phyloP scores from a whole-genome alignment of 2,329 filamentous ascomycete genomes.

The Xylaria sp. region DNA sequence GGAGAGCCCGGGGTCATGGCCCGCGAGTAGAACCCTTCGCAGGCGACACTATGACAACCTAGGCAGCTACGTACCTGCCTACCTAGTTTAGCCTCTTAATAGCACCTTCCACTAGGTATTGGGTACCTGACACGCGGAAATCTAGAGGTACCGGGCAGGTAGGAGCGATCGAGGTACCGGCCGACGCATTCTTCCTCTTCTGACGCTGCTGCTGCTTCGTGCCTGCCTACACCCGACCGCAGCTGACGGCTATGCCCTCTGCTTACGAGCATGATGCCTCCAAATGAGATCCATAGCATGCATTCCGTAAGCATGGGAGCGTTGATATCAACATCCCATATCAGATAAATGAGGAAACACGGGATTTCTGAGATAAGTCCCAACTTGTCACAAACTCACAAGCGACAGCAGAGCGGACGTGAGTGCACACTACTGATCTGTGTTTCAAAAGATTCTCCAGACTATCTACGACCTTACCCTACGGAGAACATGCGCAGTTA shows the following conservation, averaged over 20 bases:
- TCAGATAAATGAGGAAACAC: not conserved
- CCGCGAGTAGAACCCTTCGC: not conserved
- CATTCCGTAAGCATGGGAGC: too few species aligned
- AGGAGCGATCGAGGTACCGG: too few species aligned
- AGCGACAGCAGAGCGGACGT: not conserved
- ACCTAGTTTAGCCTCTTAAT: not conserved
- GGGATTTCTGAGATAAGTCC: not conserved
- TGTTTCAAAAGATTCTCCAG: not conserved
- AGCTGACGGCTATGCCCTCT: too few species aligned
- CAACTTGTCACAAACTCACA: not conserved
- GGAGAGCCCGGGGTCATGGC: not conserved
- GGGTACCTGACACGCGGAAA: not conserved
- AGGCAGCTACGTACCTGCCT: not conserved
- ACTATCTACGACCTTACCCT: not conserved
- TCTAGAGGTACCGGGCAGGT: not conserved
- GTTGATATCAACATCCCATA: not conserved
- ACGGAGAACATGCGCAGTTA: not conserved
- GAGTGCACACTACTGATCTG: not conserved
- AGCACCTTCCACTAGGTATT: not conserved
- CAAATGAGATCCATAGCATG: too few species aligned
- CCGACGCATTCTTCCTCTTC: too few species aligned
- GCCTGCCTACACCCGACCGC: too few species aligned
- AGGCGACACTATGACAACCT: not conserved
- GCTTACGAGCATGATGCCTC: too few species aligned
- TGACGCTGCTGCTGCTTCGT: too few species aligned